These are phyloP conservation scores for Rhizopogon salebrosus DNA, from an alignment of 768 basidiomycete genomes.

Conservation along the genomic window DNA sequence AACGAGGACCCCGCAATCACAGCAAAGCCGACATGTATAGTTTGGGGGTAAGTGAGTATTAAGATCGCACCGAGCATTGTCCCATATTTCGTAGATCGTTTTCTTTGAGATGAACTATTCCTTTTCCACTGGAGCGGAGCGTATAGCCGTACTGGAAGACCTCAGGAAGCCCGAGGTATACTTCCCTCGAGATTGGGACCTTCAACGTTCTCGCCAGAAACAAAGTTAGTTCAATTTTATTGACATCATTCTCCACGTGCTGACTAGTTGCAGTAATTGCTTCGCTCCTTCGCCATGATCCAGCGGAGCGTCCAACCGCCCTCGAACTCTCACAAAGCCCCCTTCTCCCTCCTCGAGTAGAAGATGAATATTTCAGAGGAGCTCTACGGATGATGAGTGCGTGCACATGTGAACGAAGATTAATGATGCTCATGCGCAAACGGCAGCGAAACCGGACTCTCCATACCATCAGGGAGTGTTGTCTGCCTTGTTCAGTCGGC, in stretches of 20 bases:
- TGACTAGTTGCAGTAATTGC: conserved; percentile 56
- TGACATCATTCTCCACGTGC: neutral
- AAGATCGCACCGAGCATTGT: neutral
- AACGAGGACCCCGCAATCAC: conserved; percentile 65
- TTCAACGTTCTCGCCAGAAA: conserved; percentile 52
- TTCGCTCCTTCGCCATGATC: conserved; percentile 78
- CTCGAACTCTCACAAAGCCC: conserved; percentile 78
- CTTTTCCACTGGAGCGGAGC: conserved; percentile 79
- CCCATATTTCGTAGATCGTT: conserved; percentile 56
- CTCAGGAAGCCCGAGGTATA: conserved; percentile 66
- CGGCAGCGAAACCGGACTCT: conserved; percentile 65
- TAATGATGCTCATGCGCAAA: neutral
- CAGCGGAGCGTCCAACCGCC: conserved; percentile 71
- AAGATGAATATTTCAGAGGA: conserved; percentile 84
- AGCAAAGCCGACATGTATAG: conserved; percentile 94
- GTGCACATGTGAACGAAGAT: conserved; percentile 35
- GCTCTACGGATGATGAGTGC: conserved; percentile 60
- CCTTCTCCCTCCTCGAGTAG: conserved; percentile 68
- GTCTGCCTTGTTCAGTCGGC: conserved; percentile 71
- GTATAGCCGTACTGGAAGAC: conserved; percentile 77
- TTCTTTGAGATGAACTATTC: conserved; percentile 96
- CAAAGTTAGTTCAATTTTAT: conserved; percentile 49
- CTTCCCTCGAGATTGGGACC: conserved; percentile 77
- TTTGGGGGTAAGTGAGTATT: conserved; percentile 59
- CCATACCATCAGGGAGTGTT: conserved; percentile 77